Base-by-base conservation (phyloP, 1,284 basidiomycete species). In the Cronartium quercuum region DNA sequence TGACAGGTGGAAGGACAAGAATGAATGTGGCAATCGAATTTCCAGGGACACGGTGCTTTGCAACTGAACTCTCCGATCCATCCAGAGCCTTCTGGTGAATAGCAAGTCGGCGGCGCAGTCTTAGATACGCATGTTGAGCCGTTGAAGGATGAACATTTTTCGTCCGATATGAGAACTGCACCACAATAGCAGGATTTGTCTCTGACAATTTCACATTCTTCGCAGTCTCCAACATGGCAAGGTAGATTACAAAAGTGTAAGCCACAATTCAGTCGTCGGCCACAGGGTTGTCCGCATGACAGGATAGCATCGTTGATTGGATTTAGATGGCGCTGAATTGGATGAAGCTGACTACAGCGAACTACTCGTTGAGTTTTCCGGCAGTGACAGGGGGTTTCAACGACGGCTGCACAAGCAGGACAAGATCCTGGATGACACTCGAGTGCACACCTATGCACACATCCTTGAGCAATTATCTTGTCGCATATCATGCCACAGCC, bases 371-470 rank as follows among this genome's bases (percentile, higher is more conserved):
- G n/a, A 12, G 62, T 65, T 40, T 73, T 55, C 34, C n/a, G 34
- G 37, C 70, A 73, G 37, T 73, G 51, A 35, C 70, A 73, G 0
- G 63, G 42, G 13, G 63, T 60, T 12, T 65, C 42, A 44, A 73
- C 66, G 44, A 73, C 70, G 24, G 70, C 70, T 2, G 70, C 24
- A 44, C 70, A 73, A 60, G 63, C 44, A 41, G 70, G 21, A 73
- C 70, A 73, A 13, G 47, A 64, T 38, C 70, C 70, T 6, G 70
- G 70, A 66, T 73, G 70, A 60, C 70, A 73, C 21, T 65, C 63
- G 15, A 65, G 38, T 21, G 34, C 34, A 66, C 70, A 73, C 2
- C 37, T 34, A 57, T 73, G 70, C 55, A 38, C 35, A 35, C 70
- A 73, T n/a, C 70, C 70, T 47, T 73, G 13, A 18, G 70, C 62